phyloP scores from a whole-genome alignment of 192 early-diverging fungal genomes.

The Lobosporangium transversale region DNA sequence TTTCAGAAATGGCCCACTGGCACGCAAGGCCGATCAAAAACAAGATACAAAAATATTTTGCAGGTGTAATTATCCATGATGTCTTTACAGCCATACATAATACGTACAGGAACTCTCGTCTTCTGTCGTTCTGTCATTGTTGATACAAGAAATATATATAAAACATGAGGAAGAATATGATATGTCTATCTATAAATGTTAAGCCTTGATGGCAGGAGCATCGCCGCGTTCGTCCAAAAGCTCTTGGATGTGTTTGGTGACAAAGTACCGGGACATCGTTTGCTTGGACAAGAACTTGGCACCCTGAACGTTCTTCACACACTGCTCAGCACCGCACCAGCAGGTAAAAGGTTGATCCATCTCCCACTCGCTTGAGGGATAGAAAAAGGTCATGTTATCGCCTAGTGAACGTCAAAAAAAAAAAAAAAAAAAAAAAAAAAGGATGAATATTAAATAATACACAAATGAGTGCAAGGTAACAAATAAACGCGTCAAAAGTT shows the following conservation, averaged over 20 bases:
- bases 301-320: constrained; percentile 61
- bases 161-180: no score
- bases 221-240: constrained; percentile 44
- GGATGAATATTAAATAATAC: no score
- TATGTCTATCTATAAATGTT: no score
- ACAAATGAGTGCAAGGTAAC: no score
- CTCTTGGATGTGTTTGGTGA: constrained; percentile 60
- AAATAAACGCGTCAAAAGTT: neutral
- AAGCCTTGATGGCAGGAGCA: neutral
- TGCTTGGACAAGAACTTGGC: constrained; percentile 57
- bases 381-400: constrained; percentile 67
- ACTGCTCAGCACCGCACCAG: constrained; percentile 63
- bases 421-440: no score
- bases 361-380: constrained; percentile 72
- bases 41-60: neutral
- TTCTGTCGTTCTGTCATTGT: no score
- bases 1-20: constrained; percentile 35
- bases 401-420: no score
- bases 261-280: constrained; percentile 52
- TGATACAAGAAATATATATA: no score
- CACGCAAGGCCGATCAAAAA: constrained; percentile 12
- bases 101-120: no score
- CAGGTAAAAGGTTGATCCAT: constrained; percentile 71
- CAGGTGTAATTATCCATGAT: neutral
- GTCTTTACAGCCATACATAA: neutral